These are phyloP conservation scores for Candida mattraensis DNA, from an alignment of 805 yeast species.

Conservation along the genomic window DNA sequence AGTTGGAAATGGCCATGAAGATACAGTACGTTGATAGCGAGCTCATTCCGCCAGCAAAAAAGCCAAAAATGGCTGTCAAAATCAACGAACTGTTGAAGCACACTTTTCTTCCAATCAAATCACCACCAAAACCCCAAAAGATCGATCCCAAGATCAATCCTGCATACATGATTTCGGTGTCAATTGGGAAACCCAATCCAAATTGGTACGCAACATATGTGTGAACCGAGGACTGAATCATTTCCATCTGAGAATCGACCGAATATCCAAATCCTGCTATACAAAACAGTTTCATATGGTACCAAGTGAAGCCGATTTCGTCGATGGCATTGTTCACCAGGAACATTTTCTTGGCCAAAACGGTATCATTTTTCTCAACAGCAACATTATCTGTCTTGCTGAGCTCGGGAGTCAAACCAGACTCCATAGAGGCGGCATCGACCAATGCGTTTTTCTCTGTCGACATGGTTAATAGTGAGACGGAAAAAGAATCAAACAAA, in stretches of 20 bases:
- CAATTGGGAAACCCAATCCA: constrained; percentile 36
- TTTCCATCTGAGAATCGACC: constrained; percentile 45
- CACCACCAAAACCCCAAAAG: constrained; percentile 57
- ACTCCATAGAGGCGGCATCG: constrained; percentile 14
- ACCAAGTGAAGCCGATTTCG: constrained; percentile 55
- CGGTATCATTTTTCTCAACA: constrained; percentile 34
- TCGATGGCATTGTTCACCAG: constrained; percentile 49
- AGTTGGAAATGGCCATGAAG: constrained; percentile 40
- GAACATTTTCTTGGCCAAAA: constrained; percentile 37
- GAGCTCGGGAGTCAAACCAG: constrained; percentile 11
- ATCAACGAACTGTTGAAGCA: constrained; percentile 49
- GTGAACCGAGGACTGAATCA: constrained; percentile 42
- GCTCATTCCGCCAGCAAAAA: constrained; percentile 49
- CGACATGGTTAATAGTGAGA: too few species aligned
- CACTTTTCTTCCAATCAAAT: constrained; percentile 48
- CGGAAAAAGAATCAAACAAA: too few species aligned
- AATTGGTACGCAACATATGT: constrained; percentile 45
- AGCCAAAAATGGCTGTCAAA: constrained; percentile 45
- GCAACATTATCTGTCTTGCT: constrained; percentile 16
- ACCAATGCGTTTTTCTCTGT: too few species aligned
- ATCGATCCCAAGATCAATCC: constrained; percentile 50
- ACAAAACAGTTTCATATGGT: constrained; percentile 44
- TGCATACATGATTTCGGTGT: constrained; percentile 43
- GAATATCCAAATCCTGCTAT: constrained; percentile 51
- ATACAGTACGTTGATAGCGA: constrained; percentile 46